Base-by-base conservation (phyloP, 2,329 filamentous ascomycete species). In the Claviceps humidiphila region DNA sequence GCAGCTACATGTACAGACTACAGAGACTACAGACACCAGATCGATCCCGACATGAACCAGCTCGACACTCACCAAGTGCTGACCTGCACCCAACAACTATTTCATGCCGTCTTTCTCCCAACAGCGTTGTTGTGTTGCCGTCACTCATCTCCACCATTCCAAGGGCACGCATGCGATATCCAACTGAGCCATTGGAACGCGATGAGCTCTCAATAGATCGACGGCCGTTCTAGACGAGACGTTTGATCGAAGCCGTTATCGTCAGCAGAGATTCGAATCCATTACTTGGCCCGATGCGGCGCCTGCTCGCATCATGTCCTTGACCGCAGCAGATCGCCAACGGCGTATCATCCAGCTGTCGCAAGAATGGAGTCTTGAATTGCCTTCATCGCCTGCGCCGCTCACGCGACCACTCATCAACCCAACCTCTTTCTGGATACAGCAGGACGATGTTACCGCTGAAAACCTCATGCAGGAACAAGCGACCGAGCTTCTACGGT, bases 391-490 rank as follows among this genome's bases (percentile, higher is more conserved):
- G 4, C 67, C 69, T 2, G 59, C 66, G 40, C 69, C 70, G 3
- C 66, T 73, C 41, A 59, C 65, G 3, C 69, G 70, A 48, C 75
- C 74, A 2, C 64, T 66, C 47, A 65, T 66, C 47, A 65, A 68
- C 37, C 64, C 70, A 1, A 68, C 70, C 3, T 70, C 69, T 5
- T 72, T 73, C 56, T 70, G 71, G 49, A 72, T 69, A 1, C 60
- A 74, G 0, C 68, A 69, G 51, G 78, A 81, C 56, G 75, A 80
- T 49, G 61, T 68, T 26, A 62, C 68, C 3, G 77, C 77, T n/a
- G 78, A 81, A 51, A 73, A 76, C 38, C 66, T 80, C 34, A 66
- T 81, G 51, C 74, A 74, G 57, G 70, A 70, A 24, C 71, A 72
- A 49, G 66, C 66, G 2, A 58, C 61, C 9, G 68, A 70, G 40